phyloP scores from a whole-genome alignment of 495 filamentous ascomycete species.

The Penicillium antarcticum region DNA sequence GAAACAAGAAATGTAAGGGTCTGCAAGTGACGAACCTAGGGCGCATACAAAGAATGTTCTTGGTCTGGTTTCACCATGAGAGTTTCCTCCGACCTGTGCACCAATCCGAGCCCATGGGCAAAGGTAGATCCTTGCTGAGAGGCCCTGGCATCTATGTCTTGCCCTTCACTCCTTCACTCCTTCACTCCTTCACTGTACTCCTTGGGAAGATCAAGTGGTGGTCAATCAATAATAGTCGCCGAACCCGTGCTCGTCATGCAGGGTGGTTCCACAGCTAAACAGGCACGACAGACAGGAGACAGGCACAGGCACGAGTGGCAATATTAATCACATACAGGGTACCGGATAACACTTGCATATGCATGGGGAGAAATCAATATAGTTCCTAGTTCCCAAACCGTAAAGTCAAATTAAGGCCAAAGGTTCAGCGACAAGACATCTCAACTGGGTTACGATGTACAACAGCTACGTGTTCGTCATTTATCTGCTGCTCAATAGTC shows the following conservation, averaged over 20 bases:
- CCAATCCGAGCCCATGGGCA: background rate
- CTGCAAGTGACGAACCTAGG: background rate
- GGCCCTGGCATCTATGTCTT: background rate
- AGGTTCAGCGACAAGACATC: too few relatives aligned
- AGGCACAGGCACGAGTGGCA: slow-evolving; percentile 4
- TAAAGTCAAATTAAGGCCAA: background rate
- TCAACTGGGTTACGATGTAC: too few relatives aligned
- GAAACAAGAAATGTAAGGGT: slow-evolving; percentile 2
- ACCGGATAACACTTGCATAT: too few relatives aligned
- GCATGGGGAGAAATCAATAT: too few relatives aligned
- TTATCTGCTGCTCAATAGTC: too few relatives aligned
- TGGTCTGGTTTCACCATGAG: slow-evolving; percentile 4
- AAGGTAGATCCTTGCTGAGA: background rate
- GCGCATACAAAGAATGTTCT: background rate
- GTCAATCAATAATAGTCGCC: background rate
- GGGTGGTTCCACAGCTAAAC: background rate
- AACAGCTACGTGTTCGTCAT: too few relatives aligned
- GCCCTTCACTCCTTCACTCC: background rate
- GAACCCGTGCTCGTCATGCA: slow-evolving; percentile 4
- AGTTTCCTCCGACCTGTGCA: background rate
- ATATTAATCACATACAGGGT: background rate
- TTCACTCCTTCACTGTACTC: background rate
- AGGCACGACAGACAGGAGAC: background rate
- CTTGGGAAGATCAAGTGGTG: background rate
- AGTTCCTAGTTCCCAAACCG: too few relatives aligned